phyloP scores from a whole-genome alignment of 1,284 basidiomycete species.

The Ustilago tritici region DNA sequence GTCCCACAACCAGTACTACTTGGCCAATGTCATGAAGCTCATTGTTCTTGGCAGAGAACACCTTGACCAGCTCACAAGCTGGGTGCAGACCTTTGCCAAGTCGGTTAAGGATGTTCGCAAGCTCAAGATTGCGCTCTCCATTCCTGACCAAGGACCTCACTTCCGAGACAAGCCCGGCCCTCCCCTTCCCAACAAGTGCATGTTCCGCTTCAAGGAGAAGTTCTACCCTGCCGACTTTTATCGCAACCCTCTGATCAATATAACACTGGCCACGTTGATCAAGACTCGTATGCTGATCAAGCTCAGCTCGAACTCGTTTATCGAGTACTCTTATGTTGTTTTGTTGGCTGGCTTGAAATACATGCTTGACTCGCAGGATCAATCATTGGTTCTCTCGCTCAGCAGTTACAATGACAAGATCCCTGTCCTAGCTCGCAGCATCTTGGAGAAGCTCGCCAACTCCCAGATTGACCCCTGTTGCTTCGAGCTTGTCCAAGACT shows the following conservation, averaged over 20 bases:
- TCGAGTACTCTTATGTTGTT: constrained; percentile 93
- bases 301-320: constrained; percentile 87
- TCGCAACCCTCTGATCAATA: constrained; percentile 69
- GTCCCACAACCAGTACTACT: constrained; percentile 95
- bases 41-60: constrained; percentile 91
- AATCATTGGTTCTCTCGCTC: constrained; percentile 79
- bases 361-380: constrained; percentile 77
- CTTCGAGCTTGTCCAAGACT: constrained; percentile 86
- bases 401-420: constrained; percentile 97
- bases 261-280: constrained; percentile 63
- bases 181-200: constrained; percentile 80
- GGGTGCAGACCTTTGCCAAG: constrained; percentile 84
- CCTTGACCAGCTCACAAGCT: constrained; percentile 80
- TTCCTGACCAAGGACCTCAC: constrained; percentile 78
- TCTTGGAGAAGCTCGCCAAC: constrained; percentile 80
- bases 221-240: constrained; percentile 77
- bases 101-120: constrained; percentile 91
- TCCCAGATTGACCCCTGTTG: constrained; percentile 80
- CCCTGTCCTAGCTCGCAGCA: constrained; percentile 79
- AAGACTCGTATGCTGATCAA: constrained; percentile 81
- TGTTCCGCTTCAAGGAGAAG: constrained; percentile 92
- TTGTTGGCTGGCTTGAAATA: constrained; percentile 90
- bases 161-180: constrained; percentile 84
- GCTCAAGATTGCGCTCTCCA: constrained; percentile 82
- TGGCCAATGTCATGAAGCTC: constrained; percentile 91